These are phyloP conservation scores for Striga hermonthica DNA, from an alignment of 305 asterid species.

Conservation along the genomic window DNA sequence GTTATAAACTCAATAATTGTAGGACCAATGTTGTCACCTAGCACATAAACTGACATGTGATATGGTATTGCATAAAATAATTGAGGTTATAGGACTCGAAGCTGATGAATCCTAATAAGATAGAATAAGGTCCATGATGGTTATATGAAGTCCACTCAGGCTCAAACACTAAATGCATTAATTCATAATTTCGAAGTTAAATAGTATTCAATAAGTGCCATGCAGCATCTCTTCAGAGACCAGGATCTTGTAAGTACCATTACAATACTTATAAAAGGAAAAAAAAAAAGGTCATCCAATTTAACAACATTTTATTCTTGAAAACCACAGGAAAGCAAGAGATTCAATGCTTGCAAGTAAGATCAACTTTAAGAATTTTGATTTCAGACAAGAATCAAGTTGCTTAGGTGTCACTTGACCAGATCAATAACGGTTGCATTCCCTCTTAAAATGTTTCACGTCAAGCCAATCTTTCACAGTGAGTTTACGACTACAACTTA, in stretches of 20 bases:
- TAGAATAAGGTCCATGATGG: neutral
- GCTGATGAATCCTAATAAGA: neutral
- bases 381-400: too few species aligned
- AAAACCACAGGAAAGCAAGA: too few species aligned
- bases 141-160: neutral
- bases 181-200: too few species aligned
- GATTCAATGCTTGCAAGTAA: too few species aligned
- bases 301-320: too few species aligned
- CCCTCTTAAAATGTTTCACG: slow-evolving; percentile 3
- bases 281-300: too few species aligned
- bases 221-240: too few species aligned
- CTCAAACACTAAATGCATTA: neutral
- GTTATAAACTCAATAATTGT: neutral
- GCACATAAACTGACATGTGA: slow-evolving; percentile 8
- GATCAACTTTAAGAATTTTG: too few species aligned
- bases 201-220: too few species aligned
- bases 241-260: too few species aligned
- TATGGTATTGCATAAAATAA: neutral
- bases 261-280: too few species aligned
- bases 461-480: slow-evolving; percentile 8
- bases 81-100: neutral
- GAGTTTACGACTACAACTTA: slow-evolving; percentile 4
- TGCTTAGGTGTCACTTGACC: too few species aligned
- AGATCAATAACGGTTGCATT: neutral
- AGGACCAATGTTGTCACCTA: slow-evolving; percentile 2